A percentile compares a stretch with the other conserved stretches of the same genome.
These are phyloP conservation scores for Cetraspora pellucida DNA, from an alignment of 192 early-diverging fungal species.

Conservation along the genomic window DNA sequence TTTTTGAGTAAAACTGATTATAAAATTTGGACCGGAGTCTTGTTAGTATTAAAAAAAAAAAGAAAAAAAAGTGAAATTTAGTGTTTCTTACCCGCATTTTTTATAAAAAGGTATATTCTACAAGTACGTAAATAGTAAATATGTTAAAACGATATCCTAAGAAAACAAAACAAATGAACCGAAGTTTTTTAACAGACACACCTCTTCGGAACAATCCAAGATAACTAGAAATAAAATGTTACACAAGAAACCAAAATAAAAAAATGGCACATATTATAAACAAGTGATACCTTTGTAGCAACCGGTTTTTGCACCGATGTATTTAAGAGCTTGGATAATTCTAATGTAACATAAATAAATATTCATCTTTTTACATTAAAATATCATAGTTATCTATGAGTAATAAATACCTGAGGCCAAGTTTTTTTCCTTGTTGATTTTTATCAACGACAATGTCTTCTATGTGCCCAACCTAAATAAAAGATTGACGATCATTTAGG, in stretches of 20 bases:
- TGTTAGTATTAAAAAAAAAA: background rate
- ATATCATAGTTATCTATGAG: conserved; percentile 33
- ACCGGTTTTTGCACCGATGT: conserved; percentile 75
- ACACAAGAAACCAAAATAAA: background rate
- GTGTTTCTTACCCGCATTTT: conserved; percentile 66
- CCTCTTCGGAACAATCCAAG: conserved; percentile 62
- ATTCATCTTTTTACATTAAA: background rate
- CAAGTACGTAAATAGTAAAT: background rate
- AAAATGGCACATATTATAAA: background rate
- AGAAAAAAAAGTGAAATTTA: background rate
- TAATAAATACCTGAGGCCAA: conserved; percentile 45
- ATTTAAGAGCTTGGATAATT: conserved; percentile 82
- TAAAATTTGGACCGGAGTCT: background rate
- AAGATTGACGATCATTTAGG: background rate
- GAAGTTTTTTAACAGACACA: conserved; percentile 33
- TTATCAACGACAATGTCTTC: conserved; percentile 71
- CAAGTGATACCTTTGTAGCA: conserved; percentile 74
- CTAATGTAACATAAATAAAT: background rate
- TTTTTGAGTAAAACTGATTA: conserved; percentile 63
- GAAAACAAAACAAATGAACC: background rate
- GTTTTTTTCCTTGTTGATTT: conserved; percentile 63
- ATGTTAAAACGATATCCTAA: background rate
- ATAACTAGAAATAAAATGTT: conserved; percentile 42
- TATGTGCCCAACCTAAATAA: conserved; percentile 72
- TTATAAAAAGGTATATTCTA: conserved; percentile 87